phyloP scores from a whole-genome alignment of 257 asterid species.

The Fraxinus pennsylvanica region DNA sequence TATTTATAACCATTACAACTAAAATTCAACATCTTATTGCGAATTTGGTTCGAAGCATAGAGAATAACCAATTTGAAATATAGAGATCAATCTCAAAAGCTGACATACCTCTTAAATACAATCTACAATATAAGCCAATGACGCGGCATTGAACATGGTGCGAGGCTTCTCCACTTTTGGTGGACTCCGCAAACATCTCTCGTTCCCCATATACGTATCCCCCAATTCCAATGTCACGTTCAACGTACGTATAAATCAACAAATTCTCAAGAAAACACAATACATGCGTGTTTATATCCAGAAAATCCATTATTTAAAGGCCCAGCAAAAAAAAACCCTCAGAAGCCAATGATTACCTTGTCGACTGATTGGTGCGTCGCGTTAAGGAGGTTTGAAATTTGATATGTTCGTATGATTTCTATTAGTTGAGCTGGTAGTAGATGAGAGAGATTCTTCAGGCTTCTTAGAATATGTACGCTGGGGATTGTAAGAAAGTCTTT shows the following conservation, averaged over 20 bases:
- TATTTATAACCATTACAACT: too few relatives aligned
- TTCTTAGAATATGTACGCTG: conserved; percentile 50
- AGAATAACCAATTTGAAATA: not conserved
- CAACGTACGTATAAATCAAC: conserved; percentile 13
- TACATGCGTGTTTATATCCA: not conserved
- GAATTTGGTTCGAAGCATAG: too few relatives aligned
- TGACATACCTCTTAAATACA: conserved; percentile 76
- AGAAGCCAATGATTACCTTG: conserved; percentile 30
- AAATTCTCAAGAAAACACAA: not conserved
- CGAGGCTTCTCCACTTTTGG: conserved; percentile 91
- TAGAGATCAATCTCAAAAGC: not conserved
- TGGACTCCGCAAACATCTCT: conserved; percentile 77
- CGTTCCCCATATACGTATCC: conserved; percentile 71
- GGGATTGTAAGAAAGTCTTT: conserved; percentile 70
- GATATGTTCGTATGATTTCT: conserved; percentile 40
- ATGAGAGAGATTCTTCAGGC: conserved; percentile 22
- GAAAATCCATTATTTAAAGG: conserved; percentile 2
- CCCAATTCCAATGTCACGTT: conserved; percentile 40
- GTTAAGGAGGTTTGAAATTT: conserved; percentile 68
- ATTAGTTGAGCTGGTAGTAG: conserved; percentile 26
- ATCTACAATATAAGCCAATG: conserved; percentile 89
- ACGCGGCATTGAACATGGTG: conserved; percentile 79
- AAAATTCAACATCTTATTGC: too few relatives aligned
- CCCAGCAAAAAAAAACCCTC: not conserved
- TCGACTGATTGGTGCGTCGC: conserved; percentile 34